Base-by-base conservation (phyloP, 768 basidiomycete species). In the Amanita exitialis region DNA sequence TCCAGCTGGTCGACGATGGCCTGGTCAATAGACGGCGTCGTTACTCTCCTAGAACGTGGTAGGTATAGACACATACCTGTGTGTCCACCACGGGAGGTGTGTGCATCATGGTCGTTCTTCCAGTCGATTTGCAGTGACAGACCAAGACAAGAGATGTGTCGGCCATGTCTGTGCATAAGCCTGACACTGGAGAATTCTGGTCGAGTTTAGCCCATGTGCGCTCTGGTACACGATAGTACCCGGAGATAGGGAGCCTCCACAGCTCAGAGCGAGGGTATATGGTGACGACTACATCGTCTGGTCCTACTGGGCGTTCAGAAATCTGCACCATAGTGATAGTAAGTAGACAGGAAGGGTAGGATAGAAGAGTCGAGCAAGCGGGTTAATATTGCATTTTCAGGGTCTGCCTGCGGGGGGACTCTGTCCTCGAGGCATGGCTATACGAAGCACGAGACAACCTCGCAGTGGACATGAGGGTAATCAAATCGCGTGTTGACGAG, bases 281-380 rank as follows among this genome's bases (percentile, higher is more conserved):
- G n/a, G 42, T 51, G 50, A 44, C 50, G 42, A 15, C n/a, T 36
- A 51, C 50, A 28, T 51, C 50, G 43, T 51, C 43, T 4, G 50
- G 50, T 25, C 50, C 50, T 6, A 44, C 42, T 18, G 42, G 9
- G 28, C 34, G 50, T 42, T 51, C 50, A 15, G 10, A 25, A 51
- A 51, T 44, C 43, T 51, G 50, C 16, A 51, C 50, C 50, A 51
- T 51, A 21, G 32, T 51, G 23, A 36, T 30, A 30, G 49, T 51
- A 21, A 27, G 43, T 42, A 35, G 28, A 51, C 28, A 37, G 20
- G 34, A 32, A 44, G 23, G 34, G 18, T 30, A 50, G 18, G 43
- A 44, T 15, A 15, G 42, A 34, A 51, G 30, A 6, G 43, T 35
- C 13, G 9, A 36, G 41, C 8, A 16, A n/a, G 28, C 34, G n/a